Base-by-base conservation (phyloP, 495 filamentous ascomycete species). In the Hypoxylon rickii region DNA sequence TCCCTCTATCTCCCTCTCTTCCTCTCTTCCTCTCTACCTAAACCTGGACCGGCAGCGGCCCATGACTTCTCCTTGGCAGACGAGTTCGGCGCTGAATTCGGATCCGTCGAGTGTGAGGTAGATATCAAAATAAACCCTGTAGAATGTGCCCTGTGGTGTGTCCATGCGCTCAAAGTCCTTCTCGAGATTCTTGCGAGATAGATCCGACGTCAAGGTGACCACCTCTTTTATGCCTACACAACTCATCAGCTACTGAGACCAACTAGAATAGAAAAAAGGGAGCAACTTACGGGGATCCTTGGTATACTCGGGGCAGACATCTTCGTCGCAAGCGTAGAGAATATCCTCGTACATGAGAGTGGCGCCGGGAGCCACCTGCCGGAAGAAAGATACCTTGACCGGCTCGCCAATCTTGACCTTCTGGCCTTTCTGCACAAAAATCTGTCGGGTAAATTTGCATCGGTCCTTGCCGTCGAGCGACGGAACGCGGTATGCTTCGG, bases 121-220 rank as follows among this genome's bases (percentile, higher is more conserved):
- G 53, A 86, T 85, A 61, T 86, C 84, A 60, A 84, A 85, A 67
- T 85, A 86, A 24, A 90, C 86, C 54, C 94, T 88, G 80, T 98
- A 98, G 75, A 98, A 98, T 10, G 92, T 96, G 49, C 94, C 94
- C 69, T 98, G 94, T 1, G 94, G 94, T 3, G 94, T 98, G 72
- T 98, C 94, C 94, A 98, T 98, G 63, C 95, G 85, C 75, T 98
- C 94, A 55, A 98, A 98, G 69, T 98, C 94, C 70, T 96, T 97
- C 72, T 98, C 94, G 1, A 98, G 85, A 69, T 97, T 97, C 81
- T 98, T 98, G 56, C 94, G 87, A 12, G 91, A 96, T 29, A 98
- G 81, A 70, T 98, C 94, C 37, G 92, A 96, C 7, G 95, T 97
- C 33, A 98, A 86, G 1, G 94, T 98, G 53, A 98, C 95, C 22